These are phyloP conservation scores for Fomitopsis pulvina DNA, from an alignment of 768 basidiomycete genomes.

Conservation along the genomic window DNA sequence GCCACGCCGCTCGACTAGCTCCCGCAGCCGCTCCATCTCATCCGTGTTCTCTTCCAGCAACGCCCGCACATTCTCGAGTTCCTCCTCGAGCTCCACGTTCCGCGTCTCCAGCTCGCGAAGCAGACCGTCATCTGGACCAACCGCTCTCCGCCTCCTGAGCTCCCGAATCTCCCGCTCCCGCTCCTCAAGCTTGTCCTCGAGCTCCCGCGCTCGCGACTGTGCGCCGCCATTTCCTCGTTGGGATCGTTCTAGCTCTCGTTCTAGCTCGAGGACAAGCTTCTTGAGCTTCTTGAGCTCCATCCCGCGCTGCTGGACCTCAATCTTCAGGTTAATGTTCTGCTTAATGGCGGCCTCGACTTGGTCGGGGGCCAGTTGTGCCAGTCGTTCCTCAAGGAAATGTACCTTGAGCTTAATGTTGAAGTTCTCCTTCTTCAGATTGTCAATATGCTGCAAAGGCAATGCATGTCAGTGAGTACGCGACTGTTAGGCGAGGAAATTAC, in stretches of 20 bases:
- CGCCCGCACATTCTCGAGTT: conserved; percentile 62
- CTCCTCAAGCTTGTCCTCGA: conserved; percentile 73
- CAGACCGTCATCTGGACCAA: conserved; percentile 38
- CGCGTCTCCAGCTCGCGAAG: conserved; percentile 52
- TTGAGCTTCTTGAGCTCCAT: conserved; percentile 90
- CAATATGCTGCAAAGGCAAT: conserved; percentile 66
- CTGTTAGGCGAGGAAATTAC: neutral
- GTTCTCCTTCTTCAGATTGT: conserved; percentile 94
- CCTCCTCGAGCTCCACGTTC: conserved; percentile 65
- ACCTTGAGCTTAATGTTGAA: conserved; percentile 95
- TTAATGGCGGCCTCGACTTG: conserved; percentile 89
- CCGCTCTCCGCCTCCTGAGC: conserved; percentile 42
- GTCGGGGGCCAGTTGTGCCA: conserved; percentile 85
- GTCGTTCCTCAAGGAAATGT: conserved; percentile 90
- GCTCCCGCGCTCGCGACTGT: conserved; percentile 57
- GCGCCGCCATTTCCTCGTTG: conserved; percentile 42
- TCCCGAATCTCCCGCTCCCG: conserved; percentile 65
- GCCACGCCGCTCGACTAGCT: conserved; percentile 51
- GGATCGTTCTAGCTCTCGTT: conserved; percentile 68
- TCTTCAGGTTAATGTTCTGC: conserved; percentile 90
- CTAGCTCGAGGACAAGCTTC: conserved; percentile 79
- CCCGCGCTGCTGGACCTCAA: conserved; percentile 83
- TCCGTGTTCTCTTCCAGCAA: conserved; percentile 78
- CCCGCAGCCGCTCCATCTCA: conserved; percentile 69
- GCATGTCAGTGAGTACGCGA: neutral